A percentile compares a stretch with the other conserved stretches of the same genome.
Conservation (phyloP, 192 early-diverging fungal genomes). For the Geosiphon pyriformis region DNA sequence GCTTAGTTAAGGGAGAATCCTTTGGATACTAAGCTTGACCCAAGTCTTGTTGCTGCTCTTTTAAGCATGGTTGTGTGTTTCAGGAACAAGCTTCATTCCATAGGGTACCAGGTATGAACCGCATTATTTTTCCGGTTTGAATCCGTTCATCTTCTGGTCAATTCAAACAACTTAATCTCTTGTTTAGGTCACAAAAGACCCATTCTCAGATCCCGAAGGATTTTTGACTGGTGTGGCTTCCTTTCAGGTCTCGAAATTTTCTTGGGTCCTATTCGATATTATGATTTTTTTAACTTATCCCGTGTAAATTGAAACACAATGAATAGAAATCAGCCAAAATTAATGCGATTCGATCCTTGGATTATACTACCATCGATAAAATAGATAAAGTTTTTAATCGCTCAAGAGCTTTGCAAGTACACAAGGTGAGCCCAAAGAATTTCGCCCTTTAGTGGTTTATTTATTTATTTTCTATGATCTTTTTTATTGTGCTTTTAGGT, state of each 20-base stretch:
- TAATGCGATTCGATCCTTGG: not conserved
- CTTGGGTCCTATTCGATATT: not conserved
- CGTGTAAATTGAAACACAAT: not conserved
- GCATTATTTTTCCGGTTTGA: not conserved
- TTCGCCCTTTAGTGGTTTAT: too few species aligned
- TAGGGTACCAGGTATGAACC: constrained; percentile 36
- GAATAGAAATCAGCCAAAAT: constrained; percentile 22
- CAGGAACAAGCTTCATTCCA: constrained; percentile 35
- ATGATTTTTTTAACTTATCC: not conserved
- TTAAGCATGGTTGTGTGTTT: constrained; percentile 34
- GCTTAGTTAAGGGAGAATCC: not conserved
- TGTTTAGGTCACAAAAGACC: constrained; percentile 39
- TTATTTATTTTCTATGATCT: too few species aligned
- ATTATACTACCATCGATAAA: not conserved
- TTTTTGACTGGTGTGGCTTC: constrained; percentile 29
- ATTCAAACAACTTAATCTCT: constrained; percentile 16
- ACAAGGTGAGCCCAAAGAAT: too few species aligned
- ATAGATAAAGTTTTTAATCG: constrained; percentile 28
- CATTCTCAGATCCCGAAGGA: constrained; percentile 34
- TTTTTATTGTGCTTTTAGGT: too few species aligned
- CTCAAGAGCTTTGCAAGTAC: constrained; percentile 31
- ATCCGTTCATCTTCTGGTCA: not conserved
- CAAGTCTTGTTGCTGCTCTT: constrained; percentile 33
- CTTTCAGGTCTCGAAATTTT: constrained; percentile 29
- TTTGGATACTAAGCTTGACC: constrained; percentile 31